Percentiles rank a stretch among this genome's conserved stretches.
These are phyloP conservation scores for Ganoderma leucocontextum DNA, from an alignment of 1,284 basidiomycete species.

Conservation along the genomic window DNA sequence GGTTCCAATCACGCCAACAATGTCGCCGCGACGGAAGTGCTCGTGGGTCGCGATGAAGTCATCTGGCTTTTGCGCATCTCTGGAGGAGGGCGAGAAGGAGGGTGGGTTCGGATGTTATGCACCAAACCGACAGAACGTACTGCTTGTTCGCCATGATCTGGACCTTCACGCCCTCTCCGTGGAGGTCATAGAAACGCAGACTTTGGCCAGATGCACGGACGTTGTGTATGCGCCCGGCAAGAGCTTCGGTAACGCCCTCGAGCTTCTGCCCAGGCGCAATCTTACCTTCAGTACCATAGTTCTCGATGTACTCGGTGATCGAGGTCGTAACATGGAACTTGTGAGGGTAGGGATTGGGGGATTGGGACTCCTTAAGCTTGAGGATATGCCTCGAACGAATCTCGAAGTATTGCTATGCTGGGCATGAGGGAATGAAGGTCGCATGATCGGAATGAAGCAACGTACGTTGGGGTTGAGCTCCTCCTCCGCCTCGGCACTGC, in stretches of 20 bases:
- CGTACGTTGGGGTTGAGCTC: constrained; percentile 86
- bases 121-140: constrained; percentile 54
- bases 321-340: constrained; percentile 94
- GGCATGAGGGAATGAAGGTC: constrained; percentile 7
- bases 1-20: constrained; percentile 91
- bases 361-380: constrained; percentile 84
- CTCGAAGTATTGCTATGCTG: constrained; percentile 92
- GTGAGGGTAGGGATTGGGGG: constrained; percentile 97
- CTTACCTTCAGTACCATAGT: constrained; percentile 80
- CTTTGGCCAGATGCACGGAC: constrained; percentile 87
- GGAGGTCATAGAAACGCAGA: constrained; percentile 95
- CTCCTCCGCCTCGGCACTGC: constrained; percentile 64
- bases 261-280: constrained; percentile 72
- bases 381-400: constrained; percentile 90
- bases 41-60: constrained; percentile 83
- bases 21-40: constrained; percentile 93
- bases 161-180: constrained; percentile 92
- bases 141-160: constrained; percentile 95
- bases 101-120: not conserved
- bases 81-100: constrained; percentile 38
- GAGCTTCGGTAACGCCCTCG: constrained; percentile 57
- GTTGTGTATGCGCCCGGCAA: constrained; percentile 93
- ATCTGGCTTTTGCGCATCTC: constrained; percentile 76
- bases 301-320: constrained; percentile 80
- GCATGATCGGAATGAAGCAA: not conserved